Conservation (phyloP, 2,329 filamentous ascomycete genomes). For the Zymoseptoria pseudotritici region DNA sequence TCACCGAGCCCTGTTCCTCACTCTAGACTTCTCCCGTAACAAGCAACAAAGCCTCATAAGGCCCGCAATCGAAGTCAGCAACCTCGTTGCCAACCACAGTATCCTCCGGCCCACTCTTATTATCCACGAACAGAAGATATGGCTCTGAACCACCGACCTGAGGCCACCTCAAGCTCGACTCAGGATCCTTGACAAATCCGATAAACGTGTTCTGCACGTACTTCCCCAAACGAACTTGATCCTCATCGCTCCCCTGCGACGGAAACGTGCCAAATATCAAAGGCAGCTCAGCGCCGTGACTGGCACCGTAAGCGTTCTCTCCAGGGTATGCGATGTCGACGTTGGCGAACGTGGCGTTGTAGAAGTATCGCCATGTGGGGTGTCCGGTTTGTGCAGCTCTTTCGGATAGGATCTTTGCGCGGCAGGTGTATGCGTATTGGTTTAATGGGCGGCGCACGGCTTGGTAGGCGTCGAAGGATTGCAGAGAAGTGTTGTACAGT, state of each 20-base stretch:
- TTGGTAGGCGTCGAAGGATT: background rate
- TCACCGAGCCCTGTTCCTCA: too few species aligned
- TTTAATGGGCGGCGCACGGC: background rate
- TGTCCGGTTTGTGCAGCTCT: background rate
- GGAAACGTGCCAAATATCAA: background rate
- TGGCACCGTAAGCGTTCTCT: background rate
- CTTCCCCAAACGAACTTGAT: background rate
- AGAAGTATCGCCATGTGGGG: constrained; percentile 1
- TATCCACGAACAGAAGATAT: background rate
- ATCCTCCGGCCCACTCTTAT: background rate
- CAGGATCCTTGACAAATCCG: background rate
- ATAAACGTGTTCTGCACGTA: background rate
- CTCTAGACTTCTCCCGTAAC: background rate
- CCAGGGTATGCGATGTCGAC: background rate
- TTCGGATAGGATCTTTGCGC: background rate
- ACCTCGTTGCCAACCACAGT: background rate
- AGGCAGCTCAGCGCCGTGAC: background rate
- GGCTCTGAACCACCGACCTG: background rate
- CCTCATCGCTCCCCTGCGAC: constrained; percentile 31
- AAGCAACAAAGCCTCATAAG: background rate
- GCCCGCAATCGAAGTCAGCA: background rate
- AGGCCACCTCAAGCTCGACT: background rate
- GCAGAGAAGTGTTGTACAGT: background rate
- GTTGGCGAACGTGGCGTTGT: background rate
- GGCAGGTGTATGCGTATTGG: constrained; percentile 1